Conservation (phyloP, 2,329 filamentous ascomycete species). For the Xylariaceae sp. region DNA sequence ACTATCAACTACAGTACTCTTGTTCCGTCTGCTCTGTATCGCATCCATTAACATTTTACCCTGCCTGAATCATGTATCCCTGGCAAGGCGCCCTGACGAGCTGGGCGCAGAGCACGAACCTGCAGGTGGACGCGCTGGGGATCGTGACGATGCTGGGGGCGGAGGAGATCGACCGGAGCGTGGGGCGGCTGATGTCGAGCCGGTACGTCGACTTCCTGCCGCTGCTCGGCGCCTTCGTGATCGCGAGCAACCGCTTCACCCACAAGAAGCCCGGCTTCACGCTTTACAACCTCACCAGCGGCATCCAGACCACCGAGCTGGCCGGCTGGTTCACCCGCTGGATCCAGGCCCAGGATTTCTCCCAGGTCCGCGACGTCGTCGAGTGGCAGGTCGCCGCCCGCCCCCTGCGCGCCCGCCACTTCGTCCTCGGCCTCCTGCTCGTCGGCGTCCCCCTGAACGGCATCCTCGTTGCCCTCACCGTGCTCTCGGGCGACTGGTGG, state of each 20-base stretch:
- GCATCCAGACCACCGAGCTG: not conserved
- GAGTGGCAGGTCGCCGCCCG: not conserved
- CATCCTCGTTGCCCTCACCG: not conserved
- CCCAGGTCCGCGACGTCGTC: not conserved
- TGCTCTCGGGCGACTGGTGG: not conserved
- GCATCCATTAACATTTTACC: too few species aligned
- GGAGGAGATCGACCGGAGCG: not conserved
- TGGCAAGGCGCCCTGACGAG: not conserved
- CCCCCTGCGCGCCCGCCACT: too few species aligned
- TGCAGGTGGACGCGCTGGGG: not conserved
- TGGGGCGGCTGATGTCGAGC: not conserved
- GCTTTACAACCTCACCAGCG: not conserved
- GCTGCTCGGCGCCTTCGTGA: not conserved
- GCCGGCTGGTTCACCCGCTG: constrained; percentile 1
- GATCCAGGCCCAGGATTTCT: not conserved
- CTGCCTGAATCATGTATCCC: not conserved
- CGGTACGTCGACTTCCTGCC: not conserved
- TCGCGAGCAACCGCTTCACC: not conserved
- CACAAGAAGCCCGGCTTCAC: not conserved
- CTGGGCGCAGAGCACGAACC: not conserved
- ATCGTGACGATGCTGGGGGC: not conserved
- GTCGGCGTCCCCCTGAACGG: not conserved
- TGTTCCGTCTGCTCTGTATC: too few species aligned
- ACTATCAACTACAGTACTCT: too few species aligned
- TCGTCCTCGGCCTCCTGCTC: not conserved